Percentiles rank a stretch among this genome's conserved stretches.
These are phyloP conservation scores for Margaritispora aquatica DNA, from an alignment of 495 filamentous ascomycete genomes.

Conservation along the genomic window DNA sequence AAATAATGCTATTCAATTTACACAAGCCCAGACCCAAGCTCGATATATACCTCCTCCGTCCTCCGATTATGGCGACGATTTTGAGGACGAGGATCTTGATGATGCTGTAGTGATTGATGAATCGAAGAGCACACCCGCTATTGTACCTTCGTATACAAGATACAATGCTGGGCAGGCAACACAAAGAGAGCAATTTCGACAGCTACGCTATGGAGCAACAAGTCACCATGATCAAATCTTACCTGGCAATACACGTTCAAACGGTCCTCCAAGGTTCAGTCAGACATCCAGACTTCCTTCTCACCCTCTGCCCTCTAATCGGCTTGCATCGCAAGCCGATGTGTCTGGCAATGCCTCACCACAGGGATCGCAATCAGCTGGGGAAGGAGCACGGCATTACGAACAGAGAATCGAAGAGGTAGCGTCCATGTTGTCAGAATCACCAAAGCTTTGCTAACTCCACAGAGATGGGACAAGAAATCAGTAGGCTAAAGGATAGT, in stretches of 20 bases:
- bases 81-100: slow-evolving; percentile 50
- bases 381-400: neutral
- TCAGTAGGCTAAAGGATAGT: slow-evolving; percentile 17
- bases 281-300: slow-evolving; percentile 3
- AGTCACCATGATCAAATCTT: neutral
- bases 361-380: neutral
- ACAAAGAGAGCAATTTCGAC: slow-evolving; percentile 28
- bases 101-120: slow-evolving; percentile 36
- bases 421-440: neutral
- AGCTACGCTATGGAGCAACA: slow-evolving; percentile 26
- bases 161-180: slow-evolving; percentile 15
- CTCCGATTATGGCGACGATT: slow-evolving; percentile 45
- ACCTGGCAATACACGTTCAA: neutral
- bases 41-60: slow-evolving; percentile 22
- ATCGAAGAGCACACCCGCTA: slow-evolving; percentile 22
- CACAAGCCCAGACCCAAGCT: slow-evolving; percentile 30
- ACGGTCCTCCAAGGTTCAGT: slow-evolving; percentile 4
- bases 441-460: slow-evolving; percentile 3
- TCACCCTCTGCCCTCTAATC: neutral
- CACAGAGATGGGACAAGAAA: slow-evolving; percentile 15
- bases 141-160: slow-evolving; percentile 13
- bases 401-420: slow-evolving; percentile 19
- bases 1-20: slow-evolving; percentile 46
- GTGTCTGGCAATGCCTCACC: neutral
- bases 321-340: neutral